Percentiles rank a stretch among this genome's conserved stretches.
These are phyloP conservation scores for Agaricales sp. DNA, from an alignment of 1,284 basidiomycete genomes.

Conservation along the genomic window DNA sequence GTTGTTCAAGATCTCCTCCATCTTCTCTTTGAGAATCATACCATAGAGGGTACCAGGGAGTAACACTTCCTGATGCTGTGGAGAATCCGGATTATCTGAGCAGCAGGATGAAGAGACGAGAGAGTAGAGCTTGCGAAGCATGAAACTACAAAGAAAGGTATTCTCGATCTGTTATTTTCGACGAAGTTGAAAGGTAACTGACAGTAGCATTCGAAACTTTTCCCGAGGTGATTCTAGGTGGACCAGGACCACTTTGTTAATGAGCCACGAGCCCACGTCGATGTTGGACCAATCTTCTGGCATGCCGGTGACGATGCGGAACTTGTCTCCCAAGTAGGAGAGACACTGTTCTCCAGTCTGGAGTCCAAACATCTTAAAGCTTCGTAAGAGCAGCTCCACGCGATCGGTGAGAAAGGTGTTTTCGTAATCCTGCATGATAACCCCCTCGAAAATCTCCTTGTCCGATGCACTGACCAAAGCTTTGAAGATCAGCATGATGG, in stretches of 20 bases:
- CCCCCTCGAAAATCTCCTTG: slow-evolving; percentile 96
- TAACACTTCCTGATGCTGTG: slow-evolving; percentile 96
- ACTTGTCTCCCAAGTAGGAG: slow-evolving; percentile 97
- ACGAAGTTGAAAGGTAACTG: slow-evolving; percentile 18
- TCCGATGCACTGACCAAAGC: slow-evolving; percentile 92
- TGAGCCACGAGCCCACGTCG: slow-evolving; percentile 75
- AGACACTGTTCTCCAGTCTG: slow-evolving; percentile 90
- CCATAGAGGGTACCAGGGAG: slow-evolving; percentile 90
- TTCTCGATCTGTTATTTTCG: not conserved
- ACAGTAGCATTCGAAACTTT: slow-evolving; percentile 96
- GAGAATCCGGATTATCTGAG: slow-evolving; percentile 96
- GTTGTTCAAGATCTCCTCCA: slow-evolving; percentile 82
- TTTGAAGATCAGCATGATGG: slow-evolving; percentile 95
- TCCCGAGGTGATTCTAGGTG: slow-evolving; percentile 87
- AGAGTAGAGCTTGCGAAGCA: slow-evolving; percentile 94
- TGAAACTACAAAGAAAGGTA: slow-evolving; percentile 57
- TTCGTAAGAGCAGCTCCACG: slow-evolving; percentile 94
- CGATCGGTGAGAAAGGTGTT: slow-evolving; percentile 98
- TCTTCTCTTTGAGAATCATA: slow-evolving; percentile 97
- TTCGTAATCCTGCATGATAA: slow-evolving; percentile 94
- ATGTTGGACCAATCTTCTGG: slow-evolving; percentile 92
- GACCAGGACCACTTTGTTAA: slow-evolving; percentile 84
- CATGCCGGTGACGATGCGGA: slow-evolving; percentile 84
- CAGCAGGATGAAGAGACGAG: slow-evolving; percentile 88
- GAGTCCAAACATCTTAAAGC: slow-evolving; percentile 89